phyloP scores from a whole-genome alignment of 257 asterid species.

The Primulina eburnea region DNA sequence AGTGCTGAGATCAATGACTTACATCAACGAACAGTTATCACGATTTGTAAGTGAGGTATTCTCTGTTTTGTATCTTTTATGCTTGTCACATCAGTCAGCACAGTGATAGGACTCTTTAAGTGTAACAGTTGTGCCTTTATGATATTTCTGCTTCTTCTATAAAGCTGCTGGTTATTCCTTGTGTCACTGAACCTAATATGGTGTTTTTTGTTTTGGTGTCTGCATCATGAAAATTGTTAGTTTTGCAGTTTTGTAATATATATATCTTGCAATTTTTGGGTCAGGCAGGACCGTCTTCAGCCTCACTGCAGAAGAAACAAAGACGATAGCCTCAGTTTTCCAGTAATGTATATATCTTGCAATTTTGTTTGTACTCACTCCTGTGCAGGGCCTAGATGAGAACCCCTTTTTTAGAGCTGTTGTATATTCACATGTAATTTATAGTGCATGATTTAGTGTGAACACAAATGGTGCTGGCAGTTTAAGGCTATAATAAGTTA shows the following conservation, averaged over 20 bases:
- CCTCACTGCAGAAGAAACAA: constrained; percentile 31
- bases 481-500: too few species aligned
- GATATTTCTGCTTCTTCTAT: background rate
- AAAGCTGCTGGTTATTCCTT: background rate
- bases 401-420: background rate
- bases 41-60: constrained; percentile 24
- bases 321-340: constrained; percentile 16
- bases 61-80: background rate
- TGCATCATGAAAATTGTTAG: background rate
- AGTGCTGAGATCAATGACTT: constrained; percentile 43
- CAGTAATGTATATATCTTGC: too few species aligned
- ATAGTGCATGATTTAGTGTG: too few species aligned
- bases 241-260: background rate
- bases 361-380: background rate
- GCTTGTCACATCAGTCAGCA: background rate
- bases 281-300: constrained; percentile 32
- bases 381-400: background rate
- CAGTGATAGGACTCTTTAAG: background rate
- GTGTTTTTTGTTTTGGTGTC: background rate
- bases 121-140: background rate
- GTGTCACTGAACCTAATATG: background rate
- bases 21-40: constrained; percentile 35
- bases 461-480: too few species aligned
- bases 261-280: background rate
- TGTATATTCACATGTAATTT: too few species aligned